Base-by-base conservation (phyloP, 352 stramenopile species). In the Saprolegnia diclina region DNA sequence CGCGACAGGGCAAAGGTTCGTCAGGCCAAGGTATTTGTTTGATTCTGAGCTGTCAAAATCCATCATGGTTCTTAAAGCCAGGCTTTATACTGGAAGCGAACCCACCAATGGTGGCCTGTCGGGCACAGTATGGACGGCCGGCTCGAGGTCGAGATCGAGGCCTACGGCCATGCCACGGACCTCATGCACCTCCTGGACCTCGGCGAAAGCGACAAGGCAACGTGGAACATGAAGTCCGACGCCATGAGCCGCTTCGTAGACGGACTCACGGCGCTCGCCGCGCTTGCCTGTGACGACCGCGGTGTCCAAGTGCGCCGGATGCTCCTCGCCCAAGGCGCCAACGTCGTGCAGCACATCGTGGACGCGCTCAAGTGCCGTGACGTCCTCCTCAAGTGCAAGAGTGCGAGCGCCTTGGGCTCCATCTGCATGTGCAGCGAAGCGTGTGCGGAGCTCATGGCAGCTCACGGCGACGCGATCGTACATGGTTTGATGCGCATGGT, bases 171-270 rank as follows among this genome's bases (percentile, higher is more conserved):
- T 37, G 63, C 63, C 18, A 69, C 48, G 37, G 63, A 69, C 18
- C 63, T 69, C 22, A 69, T 69, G 22, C 53, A 29, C 53, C 29
- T 69, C 29, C 63, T 69, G n/a, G 32, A 45, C 18, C 22, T 69
- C 21, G 50, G 38, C 21, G 46, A 26, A n/a, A 48, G 6, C 7
- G 63, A 69, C 53, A 69, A 69, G 32, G 5, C 59, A 5, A 66
- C 59, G n/a, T 69, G 63, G 63, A 69, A 69, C 40, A 69, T 69
- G 63, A 13, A 59, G 50, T 69, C 63, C 13, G 63, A 69, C 22
- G 63, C n/a, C 18, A 69, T 69, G 63, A 4, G 63, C 11, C 53
- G 63, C 7, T 69, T 69, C n/a, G 63, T 69, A 6, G 63, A 69
- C 40, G 63, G 63, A 16, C 26, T 69, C 11, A 69, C 63, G n/a